Conservation (phyloP, 768 basidiomycete species). For the Butyriboletus loyo region DNA sequence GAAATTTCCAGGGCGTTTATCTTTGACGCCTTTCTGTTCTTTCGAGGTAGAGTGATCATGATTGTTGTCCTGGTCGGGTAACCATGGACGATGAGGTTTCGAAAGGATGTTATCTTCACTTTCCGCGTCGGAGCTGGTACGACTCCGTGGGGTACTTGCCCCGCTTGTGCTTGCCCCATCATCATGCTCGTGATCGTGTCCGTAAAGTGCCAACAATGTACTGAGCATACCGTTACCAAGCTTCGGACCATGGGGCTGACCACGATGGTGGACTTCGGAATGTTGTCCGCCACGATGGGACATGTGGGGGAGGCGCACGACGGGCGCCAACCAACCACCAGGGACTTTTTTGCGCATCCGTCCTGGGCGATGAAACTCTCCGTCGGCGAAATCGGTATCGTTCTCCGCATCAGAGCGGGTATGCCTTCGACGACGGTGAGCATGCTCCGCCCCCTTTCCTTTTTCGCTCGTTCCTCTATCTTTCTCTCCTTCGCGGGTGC, state of each 20-base stretch:
- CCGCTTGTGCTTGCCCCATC: conserved; percentile 27
- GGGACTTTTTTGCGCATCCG: conserved; percentile 18
- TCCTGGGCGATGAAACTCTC: conserved; percentile 4
- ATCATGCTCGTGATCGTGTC: conserved; percentile 26
- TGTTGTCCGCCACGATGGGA: conserved; percentile 1
- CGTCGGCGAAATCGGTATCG: conserved; percentile 2
- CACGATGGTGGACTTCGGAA: conserved; percentile 3
- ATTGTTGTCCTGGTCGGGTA: conserved; percentile 7
- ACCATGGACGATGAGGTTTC: conserved; percentile 22
- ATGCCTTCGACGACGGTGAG: neutral
- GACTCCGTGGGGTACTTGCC: conserved; percentile 20
- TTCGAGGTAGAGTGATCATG: conserved; percentile 2
- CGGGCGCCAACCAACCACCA: conserved; percentile 13
- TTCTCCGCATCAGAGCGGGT: conserved; percentile 9
- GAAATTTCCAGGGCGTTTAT: neutral
- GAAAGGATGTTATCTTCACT: conserved; percentile 19
- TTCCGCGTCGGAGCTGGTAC: conserved; percentile 18
- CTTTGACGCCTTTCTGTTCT: neutral
- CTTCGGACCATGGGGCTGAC: conserved; percentile 7
- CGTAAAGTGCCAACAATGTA: conserved; percentile 63
- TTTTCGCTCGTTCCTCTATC: neutral
- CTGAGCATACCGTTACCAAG: conserved; percentile 58
- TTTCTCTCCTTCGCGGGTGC: neutral
- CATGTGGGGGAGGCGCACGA: conserved; percentile 1
- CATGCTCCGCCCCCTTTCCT: conserved; percentile 5